Base-by-base conservation (phyloP, 2,329 filamentous ascomycete species). In the Atkinsonella hypoxylon region DNA sequence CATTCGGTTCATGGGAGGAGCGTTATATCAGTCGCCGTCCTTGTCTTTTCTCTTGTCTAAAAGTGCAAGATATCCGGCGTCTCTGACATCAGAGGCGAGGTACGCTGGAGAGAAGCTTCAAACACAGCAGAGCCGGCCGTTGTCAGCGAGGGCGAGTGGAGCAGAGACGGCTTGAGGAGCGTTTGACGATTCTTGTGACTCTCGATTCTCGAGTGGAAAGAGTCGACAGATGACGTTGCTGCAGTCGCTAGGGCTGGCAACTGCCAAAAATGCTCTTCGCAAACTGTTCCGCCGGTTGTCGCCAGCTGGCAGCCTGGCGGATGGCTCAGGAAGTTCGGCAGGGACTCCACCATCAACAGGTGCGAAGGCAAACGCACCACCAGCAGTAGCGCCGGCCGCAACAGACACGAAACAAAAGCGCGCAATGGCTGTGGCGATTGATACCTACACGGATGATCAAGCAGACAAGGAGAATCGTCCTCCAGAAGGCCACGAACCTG, bases 391-490 rank as follows among this genome's bases (percentile, higher is more conserved):
- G 47, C 42, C 45, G 49, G 47, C 47, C 2, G 30, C 34, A 30
- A 42, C n/a, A 55, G 52, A 40, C 9, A 30, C 9, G 30, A 12
- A 15, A 8, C 40, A 17, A 18, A 10, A 10, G 26, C 32, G 32
- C 39, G 40, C 11, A 6, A 50, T 50, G 50, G 11, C 26, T 51
- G 55, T 55, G 30, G 53, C 59, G 54, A 47, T 48, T 30, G 40
- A 54, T 31, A 7, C 18, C 11, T 47, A 48, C 38, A 40, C 50
- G 11, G 30, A 22, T 12, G 48, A 32, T 30, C 40, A 51, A 8
- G 50, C 48, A 22, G 54, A 60, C 50, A 66, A 67, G 53, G 65
- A 68, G 54, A 67, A 67, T 40, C 54, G 51, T 15, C 58, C 59
- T 6, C 61, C 58, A 2, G 41, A 38, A 17, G 26, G n/a, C 1